phyloP scores from a whole-genome alignment of 768 basidiomycete species.

The Exidia glandulosa region DNA sequence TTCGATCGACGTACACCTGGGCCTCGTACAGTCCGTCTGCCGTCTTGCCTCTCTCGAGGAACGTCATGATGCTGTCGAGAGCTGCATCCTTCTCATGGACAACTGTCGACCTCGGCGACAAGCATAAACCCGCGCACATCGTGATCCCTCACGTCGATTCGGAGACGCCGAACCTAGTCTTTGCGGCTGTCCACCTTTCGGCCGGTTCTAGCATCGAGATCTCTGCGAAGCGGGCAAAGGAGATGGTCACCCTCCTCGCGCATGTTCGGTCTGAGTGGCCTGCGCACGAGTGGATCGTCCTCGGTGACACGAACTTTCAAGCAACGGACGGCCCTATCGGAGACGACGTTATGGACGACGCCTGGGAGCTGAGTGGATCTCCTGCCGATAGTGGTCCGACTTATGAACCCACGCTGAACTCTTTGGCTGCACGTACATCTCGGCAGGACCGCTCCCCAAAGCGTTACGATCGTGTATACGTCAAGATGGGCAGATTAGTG shows the following conservation, averaged over 20 bases:
- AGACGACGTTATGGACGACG: not conserved
- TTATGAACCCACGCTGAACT: conserved; percentile 10
- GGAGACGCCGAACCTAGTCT: conserved; percentile 1
- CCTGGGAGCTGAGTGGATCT: not conserved
- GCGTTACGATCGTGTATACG: conserved; percentile 13
- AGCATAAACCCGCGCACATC: conserved; percentile 11
- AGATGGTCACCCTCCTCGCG: conserved; percentile 5
- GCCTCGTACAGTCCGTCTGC: conserved; percentile 6
- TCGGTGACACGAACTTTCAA: conserved; percentile 13
- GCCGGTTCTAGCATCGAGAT: conserved; percentile 7
- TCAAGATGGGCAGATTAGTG: conserved; percentile 1
- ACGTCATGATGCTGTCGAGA: conserved; percentile 10
- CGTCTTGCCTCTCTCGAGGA: conserved; percentile 10
- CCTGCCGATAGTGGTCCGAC: conserved; percentile 8
- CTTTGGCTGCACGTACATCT: conserved; percentile 9
- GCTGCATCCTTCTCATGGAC: conserved; percentile 6
- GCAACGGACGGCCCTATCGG: not conserved
- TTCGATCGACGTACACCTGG: conserved; percentile 3
- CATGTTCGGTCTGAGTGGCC: conserved; percentile 4
- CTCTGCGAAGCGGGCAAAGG: conserved; percentile 8
- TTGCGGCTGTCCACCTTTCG: conserved; percentile 12
- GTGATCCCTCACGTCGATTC: not conserved
- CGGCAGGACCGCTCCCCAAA: conserved; percentile 7
- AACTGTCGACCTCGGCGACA: conserved; percentile 5
- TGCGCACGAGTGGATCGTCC: conserved; percentile 9